Conservation (phyloP, 306 rosid genomes). For the Ormosia emarginata region DNA sequence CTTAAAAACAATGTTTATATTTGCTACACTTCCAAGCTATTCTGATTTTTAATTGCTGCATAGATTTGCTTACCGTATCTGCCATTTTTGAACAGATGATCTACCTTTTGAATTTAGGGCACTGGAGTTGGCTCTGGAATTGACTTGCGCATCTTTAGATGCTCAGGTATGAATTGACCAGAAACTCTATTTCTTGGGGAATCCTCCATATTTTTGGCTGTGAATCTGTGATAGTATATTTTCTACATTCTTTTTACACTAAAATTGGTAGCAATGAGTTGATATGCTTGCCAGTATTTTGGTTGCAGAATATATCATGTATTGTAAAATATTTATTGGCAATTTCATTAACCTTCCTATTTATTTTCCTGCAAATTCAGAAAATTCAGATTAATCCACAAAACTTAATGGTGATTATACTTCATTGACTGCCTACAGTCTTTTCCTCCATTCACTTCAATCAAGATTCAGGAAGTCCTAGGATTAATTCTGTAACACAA, state of each 20-base stretch:
- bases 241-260: neutral
- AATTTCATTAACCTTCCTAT: neutral
- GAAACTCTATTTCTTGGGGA: neutral
- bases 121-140: slow-evolving; percentile 87
- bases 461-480: neutral
- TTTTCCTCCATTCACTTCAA: slow-evolving; percentile 9
- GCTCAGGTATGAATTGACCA: slow-evolving; percentile 64
- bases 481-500: neutral
- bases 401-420: neutral
- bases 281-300: neutral
- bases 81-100: slow-evolving; percentile 66
- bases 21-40: neutral
- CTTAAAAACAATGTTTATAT: neutral
- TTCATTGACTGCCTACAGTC: neutral
- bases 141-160: slow-evolving; percentile 87
- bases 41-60: neutral
- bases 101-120: slow-evolving; percentile 92
- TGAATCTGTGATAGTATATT: neutral
- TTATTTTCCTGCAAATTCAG: neutral
- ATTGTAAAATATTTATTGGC: neutral
- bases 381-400: neutral
- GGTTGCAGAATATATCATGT: neutral
- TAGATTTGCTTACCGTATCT: slow-evolving; percentile 34
- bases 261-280: neutral
- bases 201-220: neutral